Conservation (phyloP, 257 asterid species). For the Datura wrightii region DNA sequence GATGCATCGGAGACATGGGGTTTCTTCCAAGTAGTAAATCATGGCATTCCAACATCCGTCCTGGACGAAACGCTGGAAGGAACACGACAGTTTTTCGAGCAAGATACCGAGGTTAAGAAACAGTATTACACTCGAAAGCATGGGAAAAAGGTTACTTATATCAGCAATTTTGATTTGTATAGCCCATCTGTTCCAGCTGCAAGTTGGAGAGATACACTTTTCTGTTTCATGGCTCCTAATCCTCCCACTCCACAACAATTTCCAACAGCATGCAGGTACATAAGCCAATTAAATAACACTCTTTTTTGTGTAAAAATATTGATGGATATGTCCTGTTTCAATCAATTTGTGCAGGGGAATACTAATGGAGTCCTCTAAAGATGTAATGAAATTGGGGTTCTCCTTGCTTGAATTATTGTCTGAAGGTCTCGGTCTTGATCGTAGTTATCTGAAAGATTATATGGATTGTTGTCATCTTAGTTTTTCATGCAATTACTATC, state of each 20-base stretch:
- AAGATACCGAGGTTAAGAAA: not conserved
- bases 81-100: constrained; percentile 25
- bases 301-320: too few relatives aligned
- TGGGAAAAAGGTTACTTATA: constrained; percentile 47
- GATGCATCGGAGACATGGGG: constrained; percentile 40
- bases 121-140: constrained; percentile 29
- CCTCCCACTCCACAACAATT: constrained; percentile 55
- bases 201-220: constrained; percentile 55
- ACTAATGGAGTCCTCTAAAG: constrained; percentile 34
- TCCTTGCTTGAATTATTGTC: constrained; percentile 54
- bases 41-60: not conserved
- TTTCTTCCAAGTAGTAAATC: not conserved
- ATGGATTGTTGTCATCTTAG: not conserved
- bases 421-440: constrained; percentile 61
- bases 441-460: not conserved
- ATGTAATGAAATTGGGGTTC: constrained; percentile 41
- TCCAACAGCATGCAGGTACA: constrained; percentile 58
- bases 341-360: constrained; percentile 40
- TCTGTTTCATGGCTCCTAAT: constrained; percentile 42
- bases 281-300: not conserved
- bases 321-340: not conserved
- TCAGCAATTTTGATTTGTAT: constrained; percentile 62
- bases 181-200: constrained; percentile 44
- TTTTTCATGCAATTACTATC: not conserved
- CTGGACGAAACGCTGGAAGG: constrained; percentile 51